phyloP scores from a whole-genome alignment of 345 rosid genomes.

The Psidium guajava region DNA sequence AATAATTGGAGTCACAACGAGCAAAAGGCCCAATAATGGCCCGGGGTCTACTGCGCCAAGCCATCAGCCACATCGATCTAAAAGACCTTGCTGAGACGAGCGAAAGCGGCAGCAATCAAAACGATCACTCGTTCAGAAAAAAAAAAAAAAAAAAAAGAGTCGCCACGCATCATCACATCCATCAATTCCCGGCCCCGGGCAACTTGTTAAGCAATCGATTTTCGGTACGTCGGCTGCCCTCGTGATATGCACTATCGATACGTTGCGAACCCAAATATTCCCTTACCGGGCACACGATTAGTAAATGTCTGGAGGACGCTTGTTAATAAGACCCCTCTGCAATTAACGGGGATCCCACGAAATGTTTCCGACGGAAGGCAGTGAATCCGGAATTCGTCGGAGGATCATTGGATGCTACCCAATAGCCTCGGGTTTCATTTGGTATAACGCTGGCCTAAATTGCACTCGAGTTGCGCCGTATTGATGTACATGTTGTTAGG shows the following conservation, averaged over 20 bases:
- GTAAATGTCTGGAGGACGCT: not conserved
- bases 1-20: not conserved
- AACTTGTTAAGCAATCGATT: not conserved
- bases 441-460: not conserved
- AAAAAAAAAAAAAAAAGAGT: not conserved
- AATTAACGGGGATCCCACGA: not conserved
- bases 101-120: not conserved
- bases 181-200: not conserved
- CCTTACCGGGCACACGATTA: not conserved
- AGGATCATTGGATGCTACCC: not conserved
- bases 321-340: not conserved
- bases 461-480: fast-evolving
- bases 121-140: not conserved
- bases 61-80: not conserved
- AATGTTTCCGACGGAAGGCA: not conserved
- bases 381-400: not conserved
- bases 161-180: not conserved
- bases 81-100: not conserved
- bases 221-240: not conserved
- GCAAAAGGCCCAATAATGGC: not conserved
- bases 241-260: not conserved
- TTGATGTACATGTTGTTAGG: not conserved
- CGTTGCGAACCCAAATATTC: not conserved
- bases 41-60: not conserved
- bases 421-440: not conserved